These are phyloP conservation scores for Flaveria floridana DNA, from an alignment of 140 eudicot species.

Conservation along the genomic window DNA sequence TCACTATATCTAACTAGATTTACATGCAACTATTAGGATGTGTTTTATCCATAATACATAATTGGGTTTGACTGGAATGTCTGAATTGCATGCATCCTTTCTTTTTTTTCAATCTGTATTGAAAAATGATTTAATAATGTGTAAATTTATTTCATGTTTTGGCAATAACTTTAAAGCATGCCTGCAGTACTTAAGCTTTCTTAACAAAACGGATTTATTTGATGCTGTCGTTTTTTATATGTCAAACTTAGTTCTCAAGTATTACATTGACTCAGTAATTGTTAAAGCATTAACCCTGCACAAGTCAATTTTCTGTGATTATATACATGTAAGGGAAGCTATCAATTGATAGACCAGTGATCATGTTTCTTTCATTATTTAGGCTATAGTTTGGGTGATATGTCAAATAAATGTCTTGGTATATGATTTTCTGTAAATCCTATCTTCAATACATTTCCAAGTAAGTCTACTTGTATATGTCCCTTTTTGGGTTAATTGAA, in stretches of 20 bases:
- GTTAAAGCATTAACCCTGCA: conserved; percentile 1
- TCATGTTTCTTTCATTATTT: conserved; percentile 13
- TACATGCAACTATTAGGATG: neutral
- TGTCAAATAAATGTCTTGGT: neutral
- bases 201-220: conserved; percentile 7
- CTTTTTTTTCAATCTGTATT: neutral
- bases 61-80: conserved; percentile 5
- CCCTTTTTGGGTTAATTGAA: too few relatives aligned
- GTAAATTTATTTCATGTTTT: conserved; percentile 12
- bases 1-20: conserved; percentile 5
- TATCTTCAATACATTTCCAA: too few relatives aligned
- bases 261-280: conserved; percentile 1
- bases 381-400: neutral
- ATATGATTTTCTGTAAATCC: too few relatives aligned
- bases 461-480: too few relatives aligned
- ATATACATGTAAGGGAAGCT: neutral
- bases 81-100: neutral
- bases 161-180: conserved; percentile 9
- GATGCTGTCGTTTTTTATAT: neutral
- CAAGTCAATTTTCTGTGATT: conserved; percentile 13
- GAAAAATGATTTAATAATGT: conserved; percentile 4
- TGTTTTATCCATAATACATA: neutral
- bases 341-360: neutral
- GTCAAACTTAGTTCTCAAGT: conserved; percentile 15
- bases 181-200: conserved; percentile 1